Percentiles rank a stretch among this genome's conserved stretches.
Evolutionary conservation across 2,329 filamentous ascomycete genomes (phyloP).

Genomic region (Dendrostoma leiphaemia): DNA sequence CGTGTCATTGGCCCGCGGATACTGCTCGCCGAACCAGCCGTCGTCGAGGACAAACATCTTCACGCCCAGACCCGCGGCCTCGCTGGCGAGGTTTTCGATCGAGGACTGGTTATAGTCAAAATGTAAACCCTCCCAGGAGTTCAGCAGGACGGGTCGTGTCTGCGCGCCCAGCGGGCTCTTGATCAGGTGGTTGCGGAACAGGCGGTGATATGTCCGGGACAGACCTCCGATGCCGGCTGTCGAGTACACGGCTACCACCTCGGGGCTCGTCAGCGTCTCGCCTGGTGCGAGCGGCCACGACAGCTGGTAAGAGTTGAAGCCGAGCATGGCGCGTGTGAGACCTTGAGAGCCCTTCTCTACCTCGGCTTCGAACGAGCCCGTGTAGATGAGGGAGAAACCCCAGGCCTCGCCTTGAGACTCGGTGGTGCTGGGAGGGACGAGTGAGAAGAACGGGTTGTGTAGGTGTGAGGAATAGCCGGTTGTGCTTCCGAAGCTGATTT

Average conservation of each 20-base stretch:
- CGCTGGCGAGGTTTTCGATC: slow-evolving; percentile 52
- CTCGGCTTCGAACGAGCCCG: slow-evolving; percentile 60
- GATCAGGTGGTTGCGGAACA: slow-evolving; percentile 62
- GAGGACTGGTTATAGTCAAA: slow-evolving; percentile 57
- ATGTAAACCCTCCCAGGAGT: slow-evolving; percentile 64
- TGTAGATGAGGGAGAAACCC: slow-evolving; percentile 65
- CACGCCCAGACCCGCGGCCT: slow-evolving; percentile 58
- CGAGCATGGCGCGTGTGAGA: slow-evolving; percentile 57
- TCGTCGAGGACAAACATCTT: slow-evolving; percentile 65
- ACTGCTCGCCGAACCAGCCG: slow-evolving; percentile 65
- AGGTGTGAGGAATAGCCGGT: slow-evolving; percentile 62
- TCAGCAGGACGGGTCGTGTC: slow-evolving; percentile 56
- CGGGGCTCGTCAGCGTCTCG: slow-evolving; percentile 57
- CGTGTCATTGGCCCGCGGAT: slow-evolving; percentile 56
- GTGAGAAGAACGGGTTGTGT: slow-evolving; percentile 62
- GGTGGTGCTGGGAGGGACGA: slow-evolving; percentile 55
- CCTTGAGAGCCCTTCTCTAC: slow-evolving; percentile 63
- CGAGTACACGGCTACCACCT: slow-evolving; percentile 62
- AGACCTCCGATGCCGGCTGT: slow-evolving; percentile 57
- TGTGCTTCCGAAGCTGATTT: slow-evolving; percentile 54
- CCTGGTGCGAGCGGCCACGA: slow-evolving; percentile 56
- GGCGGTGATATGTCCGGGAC: slow-evolving; percentile 59
- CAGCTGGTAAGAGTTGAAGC: slow-evolving; percentile 59
- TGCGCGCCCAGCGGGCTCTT: slow-evolving; percentile 50
- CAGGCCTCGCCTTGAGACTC: slow-evolving; percentile 61